phyloP scores from a whole-genome alignment of 768 basidiomycete species.

The Mycena maculata region DNA sequence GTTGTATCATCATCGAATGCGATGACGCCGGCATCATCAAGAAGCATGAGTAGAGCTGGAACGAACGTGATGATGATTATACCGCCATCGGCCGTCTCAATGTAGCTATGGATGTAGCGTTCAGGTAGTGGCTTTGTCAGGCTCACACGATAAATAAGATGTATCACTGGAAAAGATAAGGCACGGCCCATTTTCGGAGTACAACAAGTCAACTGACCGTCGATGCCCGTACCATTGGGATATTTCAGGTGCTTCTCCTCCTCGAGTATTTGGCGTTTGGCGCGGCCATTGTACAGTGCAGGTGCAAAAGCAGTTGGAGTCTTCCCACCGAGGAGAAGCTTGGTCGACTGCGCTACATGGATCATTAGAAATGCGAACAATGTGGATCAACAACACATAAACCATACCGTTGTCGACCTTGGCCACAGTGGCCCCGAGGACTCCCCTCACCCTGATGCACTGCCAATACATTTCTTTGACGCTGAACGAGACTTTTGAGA shows the following conservation, averaged over 20 bases:
- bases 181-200: not conserved
- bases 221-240: not conserved
- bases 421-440: not conserved
- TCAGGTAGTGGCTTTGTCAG: not conserved
- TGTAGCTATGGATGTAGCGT: not conserved
- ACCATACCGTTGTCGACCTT: slow-evolving; percentile 33
- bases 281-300: not conserved
- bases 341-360: slow-evolving; percentile 14
- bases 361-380: not conserved
- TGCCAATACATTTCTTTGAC: slow-evolving; percentile 1
- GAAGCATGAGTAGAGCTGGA: not conserved
- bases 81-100: not conserved
- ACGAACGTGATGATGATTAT: not conserved
- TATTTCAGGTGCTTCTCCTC: not conserved
- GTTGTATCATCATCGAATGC: slow-evolving; percentile 6
- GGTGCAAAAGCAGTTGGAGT: not conserved
- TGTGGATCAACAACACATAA: not conserved
- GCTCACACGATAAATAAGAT: not conserved
- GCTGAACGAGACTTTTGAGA: slow-evolving; percentile 22
- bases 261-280: not conserved
- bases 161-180: not conserved
- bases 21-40: not conserved
- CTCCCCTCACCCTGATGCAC: slow-evolving; percentile 21
- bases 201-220: not conserved
- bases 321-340: not conserved